These are phyloP conservation scores for Paralagenidium karlingii DNA, from an alignment of 352 stramenopile genomes.

Conservation along the genomic window DNA sequence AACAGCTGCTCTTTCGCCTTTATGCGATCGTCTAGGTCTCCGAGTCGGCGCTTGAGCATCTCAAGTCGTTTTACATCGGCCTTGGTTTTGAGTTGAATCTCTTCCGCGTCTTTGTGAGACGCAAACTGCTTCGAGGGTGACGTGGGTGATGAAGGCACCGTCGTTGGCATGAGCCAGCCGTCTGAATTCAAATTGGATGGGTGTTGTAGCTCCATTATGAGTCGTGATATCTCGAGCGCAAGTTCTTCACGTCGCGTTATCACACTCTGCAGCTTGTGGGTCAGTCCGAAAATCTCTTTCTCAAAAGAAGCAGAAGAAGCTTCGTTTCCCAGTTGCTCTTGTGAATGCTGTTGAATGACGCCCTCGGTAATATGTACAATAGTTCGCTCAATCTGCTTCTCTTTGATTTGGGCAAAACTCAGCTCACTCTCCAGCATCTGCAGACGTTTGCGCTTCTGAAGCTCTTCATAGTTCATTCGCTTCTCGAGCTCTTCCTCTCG, in stretches of 20 bases:
- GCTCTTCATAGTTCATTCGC: no score
- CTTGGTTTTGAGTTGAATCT: not conserved
- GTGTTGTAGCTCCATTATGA: no score
- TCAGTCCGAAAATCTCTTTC: slow-evolving; percentile 68
- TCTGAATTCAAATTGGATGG: no score
- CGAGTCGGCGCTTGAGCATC: slow-evolving; percentile 23
- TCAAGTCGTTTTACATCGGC: slow-evolving; percentile 8
- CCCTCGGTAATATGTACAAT: slow-evolving; percentile 66
- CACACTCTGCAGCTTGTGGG: slow-evolving; percentile 54
- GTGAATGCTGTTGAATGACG: slow-evolving; percentile 28
- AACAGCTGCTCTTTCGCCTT: slow-evolving; percentile 33
- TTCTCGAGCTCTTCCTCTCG: no score
- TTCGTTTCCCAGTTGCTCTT: not conserved
- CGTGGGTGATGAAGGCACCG: no score
- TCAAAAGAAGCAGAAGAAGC: no score
- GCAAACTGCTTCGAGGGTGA: no score
- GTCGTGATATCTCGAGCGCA: slow-evolving; percentile 47
- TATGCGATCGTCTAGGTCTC: slow-evolving; percentile 33
- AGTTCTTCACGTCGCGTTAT: slow-evolving; percentile 72
- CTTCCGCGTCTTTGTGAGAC: no score
- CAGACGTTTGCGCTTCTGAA: slow-evolving; percentile 26
- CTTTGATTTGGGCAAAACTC: slow-evolving; percentile 42
- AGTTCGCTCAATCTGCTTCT: slow-evolving; percentile 52
- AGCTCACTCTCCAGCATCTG: slow-evolving; percentile 48
- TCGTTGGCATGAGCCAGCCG: no score